Conservation (phyloP, 2,329 filamentous ascomycete genomes). For the Tolypocladium endophyticum region DNA sequence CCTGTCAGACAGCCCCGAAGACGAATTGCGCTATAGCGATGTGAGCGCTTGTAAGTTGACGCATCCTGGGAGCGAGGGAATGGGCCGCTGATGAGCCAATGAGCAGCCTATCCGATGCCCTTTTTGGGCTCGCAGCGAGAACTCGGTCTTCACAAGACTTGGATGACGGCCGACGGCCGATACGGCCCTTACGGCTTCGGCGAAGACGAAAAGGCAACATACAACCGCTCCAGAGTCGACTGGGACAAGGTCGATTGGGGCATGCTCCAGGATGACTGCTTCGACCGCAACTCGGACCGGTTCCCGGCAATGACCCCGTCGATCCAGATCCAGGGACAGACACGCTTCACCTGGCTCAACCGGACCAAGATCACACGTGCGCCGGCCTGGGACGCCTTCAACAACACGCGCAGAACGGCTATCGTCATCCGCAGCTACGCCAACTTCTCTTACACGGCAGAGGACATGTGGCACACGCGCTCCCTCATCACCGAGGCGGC, state of each 20-base stretch:
- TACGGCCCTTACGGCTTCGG: slow-evolving; percentile 19
- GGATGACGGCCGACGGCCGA: slow-evolving; percentile 17
- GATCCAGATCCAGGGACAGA: slow-evolving; percentile 5
- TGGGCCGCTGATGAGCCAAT: not conserved
- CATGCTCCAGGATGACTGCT: slow-evolving; percentile 22
- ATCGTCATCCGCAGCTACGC: slow-evolving; percentile 14
- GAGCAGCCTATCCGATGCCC: slow-evolving; percentile 16
- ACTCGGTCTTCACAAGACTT: slow-evolving; percentile 16
- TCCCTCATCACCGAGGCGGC: slow-evolving; percentile 53
- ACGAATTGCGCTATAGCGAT: not conserved
- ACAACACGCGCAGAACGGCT: slow-evolving; percentile 14
- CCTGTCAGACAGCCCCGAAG: slow-evolving; percentile 4
- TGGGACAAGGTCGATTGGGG: slow-evolving; percentile 24
- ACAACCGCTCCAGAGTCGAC: slow-evolving; percentile 15
- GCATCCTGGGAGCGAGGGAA: rapidly evolving
- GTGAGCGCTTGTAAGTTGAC: slow-evolving; percentile 1
- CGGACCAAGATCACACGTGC: slow-evolving; percentile 1
- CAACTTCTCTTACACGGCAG: slow-evolving; percentile 47
- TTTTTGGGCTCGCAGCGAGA: slow-evolving; percentile 20
- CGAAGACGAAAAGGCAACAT: slow-evolving; percentile 12
- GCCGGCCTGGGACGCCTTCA: slow-evolving; percentile 17
- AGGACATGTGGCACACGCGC: slow-evolving; percentile 51
- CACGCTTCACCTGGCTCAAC: slow-evolving; percentile 9
- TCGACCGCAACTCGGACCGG: slow-evolving; percentile 39
- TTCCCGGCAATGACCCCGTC: slow-evolving; percentile 19